Evolutionary conservation across 2,329 filamentous ascomycete species (phyloP).

Genomic region (Cladorrhinum sp.): DNA sequence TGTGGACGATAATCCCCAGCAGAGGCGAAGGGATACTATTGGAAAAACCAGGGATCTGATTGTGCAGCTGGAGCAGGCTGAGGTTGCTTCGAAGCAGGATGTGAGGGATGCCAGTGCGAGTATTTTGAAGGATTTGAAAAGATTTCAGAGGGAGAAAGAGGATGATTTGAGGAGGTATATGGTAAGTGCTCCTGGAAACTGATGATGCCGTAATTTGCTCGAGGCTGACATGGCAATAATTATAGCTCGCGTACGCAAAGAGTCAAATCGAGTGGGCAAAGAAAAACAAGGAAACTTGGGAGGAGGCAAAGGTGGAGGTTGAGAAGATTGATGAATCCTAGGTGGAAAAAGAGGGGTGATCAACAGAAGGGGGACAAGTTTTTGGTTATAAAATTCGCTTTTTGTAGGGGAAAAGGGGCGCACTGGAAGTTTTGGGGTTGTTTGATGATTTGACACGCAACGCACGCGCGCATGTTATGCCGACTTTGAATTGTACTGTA

Average conservation of each 20-base stretch:
- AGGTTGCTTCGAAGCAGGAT: conserved; percentile 83
- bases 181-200: conserved; percentile 55
- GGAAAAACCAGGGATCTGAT: conserved; percentile 92
- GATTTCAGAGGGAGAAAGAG: conserved; percentile 95
- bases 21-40: conserved; percentile 87
- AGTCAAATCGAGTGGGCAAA: conserved; percentile 93
- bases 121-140: conserved; percentile 82
- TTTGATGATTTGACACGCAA: not conserved
- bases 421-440: not conserved
- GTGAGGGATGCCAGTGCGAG: conserved; percentile 89
- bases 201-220: not conserved
- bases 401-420: not conserved
- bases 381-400: not conserved
- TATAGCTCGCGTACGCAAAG: conserved; percentile 82
- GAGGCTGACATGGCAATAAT: not conserved
- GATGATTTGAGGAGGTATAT: conserved; percentile 91
- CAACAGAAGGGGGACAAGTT: not conserved
- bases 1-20: conserved; percentile 91
- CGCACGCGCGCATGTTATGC: not conserved
- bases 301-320: conserved; percentile 82
- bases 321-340: conserved; percentile 74
- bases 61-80: conserved; percentile 80
- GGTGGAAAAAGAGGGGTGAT: not conserved
- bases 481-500: not conserved
- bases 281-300: conserved; percentile 88